A percentile compares a stretch with the other conserved stretches of the same genome.
Conservation (phyloP, 2,329 filamentous ascomycete genomes). For the Septoria petroselini region DNA sequence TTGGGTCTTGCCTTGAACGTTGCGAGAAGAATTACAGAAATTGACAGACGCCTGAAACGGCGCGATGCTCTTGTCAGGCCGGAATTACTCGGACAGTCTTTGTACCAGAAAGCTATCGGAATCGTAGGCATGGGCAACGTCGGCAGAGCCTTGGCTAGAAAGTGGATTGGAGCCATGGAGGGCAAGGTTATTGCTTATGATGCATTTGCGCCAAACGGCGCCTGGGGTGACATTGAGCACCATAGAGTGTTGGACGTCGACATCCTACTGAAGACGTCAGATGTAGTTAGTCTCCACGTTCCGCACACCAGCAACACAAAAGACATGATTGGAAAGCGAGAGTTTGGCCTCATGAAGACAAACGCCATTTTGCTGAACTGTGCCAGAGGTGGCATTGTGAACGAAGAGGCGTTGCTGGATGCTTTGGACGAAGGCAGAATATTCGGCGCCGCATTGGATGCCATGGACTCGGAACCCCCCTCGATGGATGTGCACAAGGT, state of each 20-base stretch:
- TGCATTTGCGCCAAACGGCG: conserved; percentile 32
- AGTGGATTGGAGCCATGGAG: conserved; percentile 38
- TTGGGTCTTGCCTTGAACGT: conserved; percentile 36
- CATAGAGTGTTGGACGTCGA: conserved; percentile 33
- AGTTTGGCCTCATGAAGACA: conserved; percentile 34
- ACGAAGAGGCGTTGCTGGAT: conserved; percentile 34
- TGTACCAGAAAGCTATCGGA: conserved; percentile 38
- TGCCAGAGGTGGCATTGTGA: conserved; percentile 38
- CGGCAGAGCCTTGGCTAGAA: conserved; percentile 37
- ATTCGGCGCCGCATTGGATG: conserved; percentile 38
- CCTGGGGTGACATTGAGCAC: conserved; percentile 31
- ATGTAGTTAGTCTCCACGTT: conserved; percentile 40
- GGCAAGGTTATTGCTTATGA: conserved; percentile 39
- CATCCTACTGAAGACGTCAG: conserved; percentile 34
- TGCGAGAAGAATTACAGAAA: conserved; percentile 34
- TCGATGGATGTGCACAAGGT: conserved; percentile 30
- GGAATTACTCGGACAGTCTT: conserved; percentile 32
- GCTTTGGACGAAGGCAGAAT: conserved; percentile 31
- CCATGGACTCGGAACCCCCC: conserved; percentile 35
- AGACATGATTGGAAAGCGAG: conserved; percentile 33
- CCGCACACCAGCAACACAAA: conserved; percentile 35
- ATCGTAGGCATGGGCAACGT: conserved; percentile 44
- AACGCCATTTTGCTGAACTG: conserved; percentile 37
- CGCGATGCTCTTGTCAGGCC: conserved; percentile 31
- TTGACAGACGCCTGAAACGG: conserved; percentile 30